A percentile compares a stretch with the other conserved stretches of the same genome.
These are phyloP conservation scores for Umbelopsis sp. DNA, from an alignment of 192 early-diverging fungal genomes.

Conservation along the genomic window DNA sequence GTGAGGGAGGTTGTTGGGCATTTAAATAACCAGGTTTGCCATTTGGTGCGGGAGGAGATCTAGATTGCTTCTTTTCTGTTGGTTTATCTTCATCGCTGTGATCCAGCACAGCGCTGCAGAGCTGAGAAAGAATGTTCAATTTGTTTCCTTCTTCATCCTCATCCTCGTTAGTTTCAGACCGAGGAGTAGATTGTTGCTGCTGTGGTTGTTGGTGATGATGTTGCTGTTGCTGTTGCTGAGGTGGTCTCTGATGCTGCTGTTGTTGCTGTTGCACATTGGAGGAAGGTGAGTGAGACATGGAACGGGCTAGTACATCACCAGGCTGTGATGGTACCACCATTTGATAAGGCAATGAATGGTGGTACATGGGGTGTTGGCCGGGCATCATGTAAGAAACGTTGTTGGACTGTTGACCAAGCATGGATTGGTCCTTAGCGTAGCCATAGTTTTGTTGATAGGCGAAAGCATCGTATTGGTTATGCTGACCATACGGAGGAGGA, in stretches of 20 bases:
- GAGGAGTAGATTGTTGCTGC: slow-evolving; percentile 4
- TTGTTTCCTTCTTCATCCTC: slow-evolving; percentile 26
- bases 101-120: slow-evolving; percentile 28
- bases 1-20: neutral
- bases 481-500: slow-evolving; percentile 1
- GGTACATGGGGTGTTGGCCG: slow-evolving; percentile 6
- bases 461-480: slow-evolving; percentile 3
- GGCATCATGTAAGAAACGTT: slow-evolving; percentile 14
- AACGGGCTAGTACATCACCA: slow-evolving; percentile 2
- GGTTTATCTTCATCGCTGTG: slow-evolving; percentile 20
- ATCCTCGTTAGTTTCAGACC: slow-evolving; percentile 8
- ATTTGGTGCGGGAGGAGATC: slow-evolving; percentile 12
- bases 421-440: slow-evolving; percentile 4
- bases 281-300: slow-evolving; percentile 1
- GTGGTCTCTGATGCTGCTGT: neutral
- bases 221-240: neutral
- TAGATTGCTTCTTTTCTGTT: slow-evolving; percentile 4
- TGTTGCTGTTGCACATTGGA: slow-evolving; percentile 9
- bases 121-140: slow-evolving; percentile 29
- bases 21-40: slow-evolving; percentile 2
- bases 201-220: slow-evolving; percentile 6
- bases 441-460: slow-evolving; percentile 14
- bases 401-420: neutral
- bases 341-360: slow-evolving; percentile 11
- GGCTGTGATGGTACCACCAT: slow-evolving; percentile 12